These are phyloP conservation scores for Linnemannia hyalina DNA, from an alignment of 192 early-diverging fungal genomes.

Conservation along the genomic window DNA sequence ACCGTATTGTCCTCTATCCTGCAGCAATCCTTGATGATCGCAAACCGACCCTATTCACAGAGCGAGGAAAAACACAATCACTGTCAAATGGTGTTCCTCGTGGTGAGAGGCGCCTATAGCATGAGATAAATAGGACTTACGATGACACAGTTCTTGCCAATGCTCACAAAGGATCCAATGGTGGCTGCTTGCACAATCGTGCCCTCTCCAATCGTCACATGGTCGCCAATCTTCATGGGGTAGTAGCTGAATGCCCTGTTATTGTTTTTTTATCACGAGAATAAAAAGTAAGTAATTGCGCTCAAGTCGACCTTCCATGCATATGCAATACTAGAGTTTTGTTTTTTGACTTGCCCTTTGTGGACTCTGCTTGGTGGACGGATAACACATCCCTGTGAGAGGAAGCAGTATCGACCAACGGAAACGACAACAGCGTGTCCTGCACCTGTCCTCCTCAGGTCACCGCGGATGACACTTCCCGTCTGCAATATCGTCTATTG, in stretches of 20 bases:
- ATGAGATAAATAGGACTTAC: conserved; percentile 64
- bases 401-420: conserved; percentile 91
- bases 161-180: conserved; percentile 90
- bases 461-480: conserved; percentile 93
- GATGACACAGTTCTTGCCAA: conserved; percentile 95
- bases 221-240: conserved; percentile 97
- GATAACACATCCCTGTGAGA: conserved; percentile 82
- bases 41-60: conserved; percentile 82
- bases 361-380: conserved; percentile 96
- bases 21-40: conserved; percentile 95
- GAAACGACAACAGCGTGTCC: conserved; percentile 91
- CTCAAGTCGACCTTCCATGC: too few relatives aligned
- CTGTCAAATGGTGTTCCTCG: not conserved
- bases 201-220: conserved; percentile 89
- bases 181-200: conserved; percentile 91
- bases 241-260: conserved; percentile 93
- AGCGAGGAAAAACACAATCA: not conserved
- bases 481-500: conserved; percentile 91
- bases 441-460: conserved; percentile 88
- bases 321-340: not conserved
- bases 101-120: not conserved
- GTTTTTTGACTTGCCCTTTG: conserved; percentile 71
- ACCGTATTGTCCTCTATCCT: conserved; percentile 92
- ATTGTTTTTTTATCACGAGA: not conserved
- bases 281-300: not conserved